Conservation (phyloP, 2,329 filamentous ascomycete genomes). For the Pezicula radicicola region DNA sequence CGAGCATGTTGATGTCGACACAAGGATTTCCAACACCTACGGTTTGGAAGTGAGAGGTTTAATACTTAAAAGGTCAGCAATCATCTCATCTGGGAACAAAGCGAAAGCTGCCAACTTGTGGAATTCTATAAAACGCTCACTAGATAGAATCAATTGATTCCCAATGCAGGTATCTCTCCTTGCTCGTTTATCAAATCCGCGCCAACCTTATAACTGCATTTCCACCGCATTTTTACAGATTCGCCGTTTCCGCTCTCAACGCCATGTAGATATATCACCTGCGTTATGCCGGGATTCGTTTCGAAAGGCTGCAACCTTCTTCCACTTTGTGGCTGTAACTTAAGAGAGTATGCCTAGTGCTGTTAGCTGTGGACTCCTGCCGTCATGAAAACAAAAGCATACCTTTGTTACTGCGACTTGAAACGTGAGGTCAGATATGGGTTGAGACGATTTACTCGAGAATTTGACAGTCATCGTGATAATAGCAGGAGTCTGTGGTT, state of each 20-base stretch:
- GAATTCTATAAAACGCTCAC: slow-evolving; percentile 1
- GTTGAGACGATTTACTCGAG: slow-evolving; percentile 72
- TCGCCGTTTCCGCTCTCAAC: slow-evolving; percentile 69
- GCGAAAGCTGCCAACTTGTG: not conserved
- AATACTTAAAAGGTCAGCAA: not conserved
- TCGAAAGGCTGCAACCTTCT: slow-evolving; percentile 69
- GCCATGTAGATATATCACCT: slow-evolving; percentile 75
- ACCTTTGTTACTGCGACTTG: slow-evolving; percentile 94
- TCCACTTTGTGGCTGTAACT: slow-evolving; percentile 82
- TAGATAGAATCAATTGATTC: slow-evolving; percentile 54
- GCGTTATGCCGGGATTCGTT: slow-evolving; percentile 71
- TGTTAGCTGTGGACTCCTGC: slow-evolving; percentile 12
- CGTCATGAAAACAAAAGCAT: slow-evolving; percentile 18
- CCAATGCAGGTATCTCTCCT: slow-evolving; percentile 79
- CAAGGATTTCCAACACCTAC: too few relatives aligned
- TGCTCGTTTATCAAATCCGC: slow-evolving; percentile 69
- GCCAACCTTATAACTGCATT: slow-evolving; percentile 73
- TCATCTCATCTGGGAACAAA: not conserved
- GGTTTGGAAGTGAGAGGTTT: not conserved
- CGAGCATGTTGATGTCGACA: too few relatives aligned
- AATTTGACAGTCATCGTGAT: slow-evolving; percentile 77
- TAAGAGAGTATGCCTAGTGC: slow-evolving; percentile 70
- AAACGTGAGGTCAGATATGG: slow-evolving; percentile 79
- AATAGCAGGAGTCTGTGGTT: slow-evolving; percentile 30
- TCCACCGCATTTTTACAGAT: slow-evolving; percentile 87